phyloP scores from a whole-genome alignment of 1,284 basidiomycete species.

The Quambalaria eucalypti region DNA sequence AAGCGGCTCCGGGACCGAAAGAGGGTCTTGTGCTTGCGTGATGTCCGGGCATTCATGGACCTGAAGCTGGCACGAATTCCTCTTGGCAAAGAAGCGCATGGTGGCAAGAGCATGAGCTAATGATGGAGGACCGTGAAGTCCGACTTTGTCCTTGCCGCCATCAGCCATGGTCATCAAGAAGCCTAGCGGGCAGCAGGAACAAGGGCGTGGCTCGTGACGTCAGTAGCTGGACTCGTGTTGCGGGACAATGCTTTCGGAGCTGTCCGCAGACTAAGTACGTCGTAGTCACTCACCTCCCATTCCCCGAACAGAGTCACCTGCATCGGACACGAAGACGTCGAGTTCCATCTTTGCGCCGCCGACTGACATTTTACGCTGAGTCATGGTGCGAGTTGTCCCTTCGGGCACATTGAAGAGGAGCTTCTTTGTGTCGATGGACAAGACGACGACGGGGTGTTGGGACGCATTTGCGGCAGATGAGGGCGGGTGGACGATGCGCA shows the following conservation, averaged over 20 bases:
- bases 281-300: slow-evolving; percentile 59
- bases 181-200: slow-evolving; percentile 54
- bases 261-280: neutral
- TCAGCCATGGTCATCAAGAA: slow-evolving; percentile 75
- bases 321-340: slow-evolving; percentile 65
- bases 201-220: no score
- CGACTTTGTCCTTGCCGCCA: slow-evolving; percentile 42
- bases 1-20: no score
- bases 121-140: slow-evolving; percentile 65
- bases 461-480: slow-evolving; percentile 56
- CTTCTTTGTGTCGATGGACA: slow-evolving; percentile 66
- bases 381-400: slow-evolving; percentile 64
- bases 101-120: slow-evolving; percentile 63
- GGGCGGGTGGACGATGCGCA: slow-evolving; percentile 34
- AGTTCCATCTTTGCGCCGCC: slow-evolving; percentile 50
- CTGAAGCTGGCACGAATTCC: slow-evolving; percentile 23
- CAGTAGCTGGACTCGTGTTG: no score
- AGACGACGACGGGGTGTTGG: slow-evolving; percentile 65
- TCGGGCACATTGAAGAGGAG: slow-evolving; percentile 82
- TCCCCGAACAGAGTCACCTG: slow-evolving; percentile 59
- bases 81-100: slow-evolving; percentile 45
- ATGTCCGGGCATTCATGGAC: no score
- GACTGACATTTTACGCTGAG: slow-evolving; percentile 60
- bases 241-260: slow-evolving; percentile 10
- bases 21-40: no score